Evolutionary conservation across 495 filamentous ascomycete species (phyloP).

Genomic region (Cryomyces antarcticus): DNA sequence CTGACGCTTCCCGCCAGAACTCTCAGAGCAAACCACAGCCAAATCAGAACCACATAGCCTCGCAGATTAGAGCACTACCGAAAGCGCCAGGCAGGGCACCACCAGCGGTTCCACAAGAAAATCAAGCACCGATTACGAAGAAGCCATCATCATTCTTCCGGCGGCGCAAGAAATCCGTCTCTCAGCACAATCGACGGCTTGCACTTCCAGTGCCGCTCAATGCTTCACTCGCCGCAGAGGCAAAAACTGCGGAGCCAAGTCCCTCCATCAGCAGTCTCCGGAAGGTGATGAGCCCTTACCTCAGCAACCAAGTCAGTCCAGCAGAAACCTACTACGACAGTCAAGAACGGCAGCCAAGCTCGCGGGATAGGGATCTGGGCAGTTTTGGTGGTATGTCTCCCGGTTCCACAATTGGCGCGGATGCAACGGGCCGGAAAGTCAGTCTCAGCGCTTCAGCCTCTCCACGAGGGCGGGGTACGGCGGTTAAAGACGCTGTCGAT

Average conservation of each 20-base stretch:
- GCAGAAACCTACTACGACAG: conserved; percentile 7
- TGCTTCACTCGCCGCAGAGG: conserved; percentile 9
- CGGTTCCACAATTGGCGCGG: conserved; percentile 29
- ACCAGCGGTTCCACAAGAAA: background rate
- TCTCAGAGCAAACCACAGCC: background rate
- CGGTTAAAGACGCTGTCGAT: conserved; percentile 3
- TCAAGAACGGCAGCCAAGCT: conserved; percentile 8
- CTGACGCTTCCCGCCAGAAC: background rate
- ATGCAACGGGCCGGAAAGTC: conserved; percentile 6
- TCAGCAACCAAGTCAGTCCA: conserved; percentile 20
- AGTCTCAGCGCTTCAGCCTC: conserved; percentile 6
- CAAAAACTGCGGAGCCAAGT: conserved; percentile 31
- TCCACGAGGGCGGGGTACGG: conserved; percentile 2
- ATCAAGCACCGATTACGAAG: conserved; percentile 39
- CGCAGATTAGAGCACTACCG: background rate
- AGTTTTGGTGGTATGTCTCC: conserved; percentile 34
- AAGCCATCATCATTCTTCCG: conserved; percentile 87
- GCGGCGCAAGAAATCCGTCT: conserved; percentile 71
- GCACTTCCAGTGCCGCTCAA: conserved; percentile 20
- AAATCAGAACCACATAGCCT: background rate
- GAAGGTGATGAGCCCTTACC: conserved; percentile 76
- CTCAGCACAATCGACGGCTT: conserved; percentile 31
- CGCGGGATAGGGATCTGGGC: conserved; percentile 11
- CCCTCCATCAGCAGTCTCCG: conserved; percentile 67
- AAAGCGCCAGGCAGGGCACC: background rate